These are phyloP conservation scores for Diaporthe citriasiana DNA, from an alignment of 2,329 filamentous ascomycete genomes.

Conservation along the genomic window DNA sequence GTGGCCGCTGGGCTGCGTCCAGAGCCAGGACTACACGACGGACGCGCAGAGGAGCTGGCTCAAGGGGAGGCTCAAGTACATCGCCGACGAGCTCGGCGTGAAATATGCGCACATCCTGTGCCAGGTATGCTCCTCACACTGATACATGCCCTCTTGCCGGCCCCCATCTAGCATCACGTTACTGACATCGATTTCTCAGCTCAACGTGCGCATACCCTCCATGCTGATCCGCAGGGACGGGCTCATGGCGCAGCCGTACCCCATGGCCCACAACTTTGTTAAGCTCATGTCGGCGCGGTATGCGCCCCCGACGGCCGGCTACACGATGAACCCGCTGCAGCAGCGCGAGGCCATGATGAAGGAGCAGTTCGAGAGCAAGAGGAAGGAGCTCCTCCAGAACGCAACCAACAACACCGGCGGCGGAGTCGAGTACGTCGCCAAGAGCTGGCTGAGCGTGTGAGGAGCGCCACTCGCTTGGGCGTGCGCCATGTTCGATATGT, in stretches of 20 bases:
- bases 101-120: conserved; percentile 69
- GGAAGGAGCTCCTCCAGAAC: conserved; percentile 58
- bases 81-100: conserved; percentile 69
- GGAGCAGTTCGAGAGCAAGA: conserved; percentile 59
- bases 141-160: neutral
- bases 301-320: conserved; percentile 53
- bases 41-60: conserved; percentile 71
- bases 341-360: conserved; percentile 64
- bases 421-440: conserved; percentile 55
- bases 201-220: conserved; percentile 71
- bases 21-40: conserved; percentile 70
- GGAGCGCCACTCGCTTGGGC: neutral
- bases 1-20: conserved; percentile 69
- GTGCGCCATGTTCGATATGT: neutral
- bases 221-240: conserved; percentile 72
- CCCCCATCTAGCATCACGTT: neutral
- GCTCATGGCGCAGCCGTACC: conserved; percentile 61
- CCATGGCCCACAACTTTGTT: conserved; percentile 59
- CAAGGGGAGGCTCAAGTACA: conserved; percentile 66
- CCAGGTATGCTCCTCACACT: conserved; percentile 54
- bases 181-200: conserved; percentile 52
- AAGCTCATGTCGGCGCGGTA: conserved; percentile 59
- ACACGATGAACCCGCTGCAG: conserved; percentile 60
- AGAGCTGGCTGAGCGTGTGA: conserved; percentile 54
- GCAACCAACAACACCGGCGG: conserved; percentile 55